These are phyloP conservation scores for Fusarium acutatum DNA, from an alignment of 2,329 filamentous ascomycete species.

Conservation along the genomic window DNA sequence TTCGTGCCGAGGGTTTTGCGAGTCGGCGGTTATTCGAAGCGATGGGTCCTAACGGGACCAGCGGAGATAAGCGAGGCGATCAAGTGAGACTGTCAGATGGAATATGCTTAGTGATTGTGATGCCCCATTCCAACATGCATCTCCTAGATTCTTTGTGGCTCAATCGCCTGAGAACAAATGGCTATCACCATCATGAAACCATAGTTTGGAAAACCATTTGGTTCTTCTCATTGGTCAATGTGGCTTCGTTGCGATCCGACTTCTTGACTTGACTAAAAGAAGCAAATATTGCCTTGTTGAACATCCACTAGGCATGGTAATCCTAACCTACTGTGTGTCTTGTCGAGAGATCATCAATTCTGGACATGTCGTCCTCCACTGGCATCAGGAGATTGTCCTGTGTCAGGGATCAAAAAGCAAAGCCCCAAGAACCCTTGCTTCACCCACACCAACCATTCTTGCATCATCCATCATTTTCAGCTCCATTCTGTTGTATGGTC, in stretches of 20 bases:
- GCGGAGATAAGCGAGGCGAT: constrained; percentile 34
- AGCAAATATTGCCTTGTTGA: constrained; percentile 7
- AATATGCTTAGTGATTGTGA: not conserved
- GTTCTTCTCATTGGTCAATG: not conserved
- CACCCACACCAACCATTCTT: constrained; percentile 6
- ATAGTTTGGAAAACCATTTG: not conserved
- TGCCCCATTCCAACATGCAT: not conserved
- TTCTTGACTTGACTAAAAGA: not conserved
- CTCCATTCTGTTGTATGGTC: constrained; percentile 7
- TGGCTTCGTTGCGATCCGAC: not conserved
- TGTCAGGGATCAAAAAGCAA: constrained; percentile 8
- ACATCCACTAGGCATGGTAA: not conserved
- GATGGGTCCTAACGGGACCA: constrained; percentile 5
- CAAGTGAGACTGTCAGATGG: constrained; percentile 20
- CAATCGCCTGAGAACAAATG: not conserved
- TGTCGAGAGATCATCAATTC: not conserved
- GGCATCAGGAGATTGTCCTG: not conserved
- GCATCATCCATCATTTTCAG: not conserved
- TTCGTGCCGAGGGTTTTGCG: constrained; percentile 23
- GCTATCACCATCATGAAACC: constrained; percentile 3
- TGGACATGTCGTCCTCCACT: constrained; percentile 6
- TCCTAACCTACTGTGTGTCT: not conserved
- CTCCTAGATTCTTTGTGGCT: not conserved
- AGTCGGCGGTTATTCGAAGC: constrained; percentile 21
- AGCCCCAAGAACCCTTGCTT: constrained; percentile 3